Base-by-base conservation (phyloP, 768 basidiomycete genomes). In the Tremella fuciformis region DNA sequence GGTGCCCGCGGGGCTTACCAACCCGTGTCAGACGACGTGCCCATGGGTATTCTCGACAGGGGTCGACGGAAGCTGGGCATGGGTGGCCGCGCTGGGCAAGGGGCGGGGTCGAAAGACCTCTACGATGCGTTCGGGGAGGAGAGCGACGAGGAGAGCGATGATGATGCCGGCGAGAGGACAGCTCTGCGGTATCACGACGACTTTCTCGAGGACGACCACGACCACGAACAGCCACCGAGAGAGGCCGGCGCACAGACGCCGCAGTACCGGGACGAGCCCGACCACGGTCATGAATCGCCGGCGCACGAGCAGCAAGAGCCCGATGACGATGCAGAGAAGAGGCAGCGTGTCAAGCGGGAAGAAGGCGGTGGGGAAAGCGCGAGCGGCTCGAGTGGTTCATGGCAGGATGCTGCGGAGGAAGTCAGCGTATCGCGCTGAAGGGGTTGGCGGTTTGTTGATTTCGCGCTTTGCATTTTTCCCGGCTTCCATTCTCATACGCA, bases 121-220 rank as follows among this genome's bases (percentile, higher is more conserved):
- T 98, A 97, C 69, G 92, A 98, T 77, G 93, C 94, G 16, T 98
- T 98, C 78, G 91, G 91, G 37, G 91, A 90, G 60, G 88, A 89
- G 46, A 87, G 75, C n/a, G 70, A 71, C 51, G 73, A 86, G 15
- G 86, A 88, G 58, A 70, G 58, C 15, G 72, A 71, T 29, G 73
- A 66, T n/a, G 72, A 70, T 2, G 70, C 65, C 15, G 62, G 58
- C 37, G 91, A 92, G 71, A 81, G 82, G 62, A 85, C 86, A 0
- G 83, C 82, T 26, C 79, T 93, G 52, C 81, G 81, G 1, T 87
- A 86, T 77, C 89, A 91, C 74, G 84, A 88, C 37, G 88, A 84
- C 25, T 90, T 90, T 79, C 77, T 90, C 70, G 88, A 88, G 22
- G 90, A 91, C 70, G 89, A 89, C 79, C 77, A 90, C 70, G 88